Percentiles rank a stretch among this genome's conserved stretches.
Evolutionary conservation across 768 basidiomycete species (phyloP).

Genomic region (Trametes coccinea): DNA sequence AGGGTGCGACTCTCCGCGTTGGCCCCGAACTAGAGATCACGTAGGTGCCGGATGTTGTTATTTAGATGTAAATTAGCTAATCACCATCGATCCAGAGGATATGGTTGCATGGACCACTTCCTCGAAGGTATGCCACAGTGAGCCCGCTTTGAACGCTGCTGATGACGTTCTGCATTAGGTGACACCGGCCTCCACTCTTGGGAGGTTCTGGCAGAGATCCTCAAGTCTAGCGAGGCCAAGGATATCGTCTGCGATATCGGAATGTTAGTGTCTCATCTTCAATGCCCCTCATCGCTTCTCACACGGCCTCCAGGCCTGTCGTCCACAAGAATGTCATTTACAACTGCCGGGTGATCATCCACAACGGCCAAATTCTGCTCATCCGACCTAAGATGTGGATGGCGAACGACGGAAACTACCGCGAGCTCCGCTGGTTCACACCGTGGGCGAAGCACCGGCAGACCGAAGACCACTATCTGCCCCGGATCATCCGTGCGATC

Average conservation of each 20-base stretch:
- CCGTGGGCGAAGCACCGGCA: slow-evolving; percentile 91
- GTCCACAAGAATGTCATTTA: slow-evolving; percentile 98
- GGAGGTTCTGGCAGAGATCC: slow-evolving; percentile 93
- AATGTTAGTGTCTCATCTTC: slow-evolving; percentile 53
- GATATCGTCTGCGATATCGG: slow-evolving; percentile 97
- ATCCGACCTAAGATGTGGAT: slow-evolving; percentile 99
- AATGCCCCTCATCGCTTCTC: not conserved
- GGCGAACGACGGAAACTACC: slow-evolving; percentile 98
- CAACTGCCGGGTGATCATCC: slow-evolving; percentile 91
- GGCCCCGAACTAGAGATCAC: slow-evolving; percentile 98
- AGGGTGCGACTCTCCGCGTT: slow-evolving; percentile 88
- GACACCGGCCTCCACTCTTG: slow-evolving; percentile 96
- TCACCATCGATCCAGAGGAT: slow-evolving; percentile 63
- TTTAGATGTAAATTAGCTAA: not conserved
- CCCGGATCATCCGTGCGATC: slow-evolving; percentile 82
- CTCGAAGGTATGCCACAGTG: slow-evolving; percentile 68
- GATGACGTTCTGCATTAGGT: slow-evolving; percentile 47
- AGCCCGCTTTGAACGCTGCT: not conserved
- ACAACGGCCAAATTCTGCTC: slow-evolving; percentile 83
- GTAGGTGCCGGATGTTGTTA: slow-evolving; percentile 41
- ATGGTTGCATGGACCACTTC: slow-evolving; percentile 97
- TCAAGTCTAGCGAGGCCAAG: slow-evolving; percentile 72
- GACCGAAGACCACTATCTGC: slow-evolving; percentile 90
- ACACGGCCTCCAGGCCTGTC: slow-evolving; percentile 70
- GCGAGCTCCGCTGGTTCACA: slow-evolving; percentile 80